Evolutionary conservation across 2,329 filamentous ascomycete genomes (phyloP), one percentile per base, ranked within the genome.

Genomic region (Westerdykella sp.): DNA sequence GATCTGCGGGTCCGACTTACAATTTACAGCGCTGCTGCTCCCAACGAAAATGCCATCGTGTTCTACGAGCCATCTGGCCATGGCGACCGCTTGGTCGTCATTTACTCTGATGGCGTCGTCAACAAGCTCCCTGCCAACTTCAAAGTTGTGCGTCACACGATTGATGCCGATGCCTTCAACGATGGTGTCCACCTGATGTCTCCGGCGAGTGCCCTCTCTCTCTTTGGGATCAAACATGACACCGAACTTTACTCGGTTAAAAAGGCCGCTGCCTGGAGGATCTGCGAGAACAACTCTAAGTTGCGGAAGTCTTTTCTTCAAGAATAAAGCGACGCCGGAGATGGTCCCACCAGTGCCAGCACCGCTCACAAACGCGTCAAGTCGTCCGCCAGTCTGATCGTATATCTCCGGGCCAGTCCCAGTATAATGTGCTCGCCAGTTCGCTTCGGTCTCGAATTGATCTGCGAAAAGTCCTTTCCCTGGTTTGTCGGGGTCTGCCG

Each of bases 111-210:
- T 81, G 2, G 93, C 91, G 68, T 96, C 89, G 64, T 96, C 88
- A 41, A 98, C 80, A 43, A 96, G 69, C 59, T 91, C 83, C 51
- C 87, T 76, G 0, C 91, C 93, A 22, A 83, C 84, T 63, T 95
- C 87, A 51, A 98, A 93, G 66, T 97, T 98, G 41, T 81, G 79
- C 1, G 93, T 98, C n/a, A 95, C 76, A 2, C 93, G 83, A 63
- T 95, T 98, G 66, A 97, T 86, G 1, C 93, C 93, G 51, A 98
- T 87, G 1, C 93, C 93, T 69, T 98, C 94, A 22, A 98, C 88
- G 51, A 98, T 87, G 4, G 85, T 90, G 71, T 98, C 94, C 41
- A 98, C 88, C 69, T 98, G 94, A 57, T 87, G 83, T 46, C 93
- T 77, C 39, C 94, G 78, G 12, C 93, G 76, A 11, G 91, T 97